phyloP scores from a whole-genome alignment of 2,329 filamentous ascomycete species.

The Epichloe elymi region DNA sequence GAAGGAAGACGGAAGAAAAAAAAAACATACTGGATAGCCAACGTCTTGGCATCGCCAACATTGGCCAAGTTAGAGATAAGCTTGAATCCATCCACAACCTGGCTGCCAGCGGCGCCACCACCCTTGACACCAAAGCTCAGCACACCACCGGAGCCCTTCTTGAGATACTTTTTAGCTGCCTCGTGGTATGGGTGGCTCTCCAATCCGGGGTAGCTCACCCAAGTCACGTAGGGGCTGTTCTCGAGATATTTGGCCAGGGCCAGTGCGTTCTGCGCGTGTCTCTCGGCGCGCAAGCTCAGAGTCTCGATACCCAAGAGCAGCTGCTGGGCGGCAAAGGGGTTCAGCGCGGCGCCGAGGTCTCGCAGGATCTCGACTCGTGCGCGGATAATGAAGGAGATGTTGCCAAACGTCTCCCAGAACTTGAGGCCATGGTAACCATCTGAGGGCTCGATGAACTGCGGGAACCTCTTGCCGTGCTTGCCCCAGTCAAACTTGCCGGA shows the following conservation, averaged over 20 bases:
- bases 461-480: constrained; percentile 70
- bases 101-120: constrained; percentile 66
- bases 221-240: constrained; percentile 69
- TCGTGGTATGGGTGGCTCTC: constrained; percentile 69
- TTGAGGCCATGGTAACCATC: constrained; percentile 87
- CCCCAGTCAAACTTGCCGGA: constrained; percentile 92
- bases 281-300: constrained; percentile 70
- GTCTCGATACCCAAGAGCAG: constrained; percentile 84
- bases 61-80: constrained; percentile 93
- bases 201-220: constrained; percentile 90
- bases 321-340: constrained; percentile 88
- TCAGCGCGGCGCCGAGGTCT: constrained; percentile 70
- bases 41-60: constrained; percentile 87
- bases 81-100: constrained; percentile 89
- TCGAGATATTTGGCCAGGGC: constrained; percentile 73
- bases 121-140: constrained; percentile 90
- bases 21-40: constrained; percentile 60
- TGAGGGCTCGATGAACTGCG: constrained; percentile 79
- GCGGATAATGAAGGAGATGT: constrained; percentile 70
- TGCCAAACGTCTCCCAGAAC: constrained; percentile 87
- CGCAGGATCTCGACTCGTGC: constrained; percentile 82
- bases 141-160: constrained; percentile 76
- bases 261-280: constrained; percentile 75
- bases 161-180: constrained; percentile 75
- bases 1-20: no score